Evolutionary conservation across 805 yeast genomes (phyloP), one percentile per base, ranked within the genome.

Genomic region (Pichia sporocuriosa): DNA sequence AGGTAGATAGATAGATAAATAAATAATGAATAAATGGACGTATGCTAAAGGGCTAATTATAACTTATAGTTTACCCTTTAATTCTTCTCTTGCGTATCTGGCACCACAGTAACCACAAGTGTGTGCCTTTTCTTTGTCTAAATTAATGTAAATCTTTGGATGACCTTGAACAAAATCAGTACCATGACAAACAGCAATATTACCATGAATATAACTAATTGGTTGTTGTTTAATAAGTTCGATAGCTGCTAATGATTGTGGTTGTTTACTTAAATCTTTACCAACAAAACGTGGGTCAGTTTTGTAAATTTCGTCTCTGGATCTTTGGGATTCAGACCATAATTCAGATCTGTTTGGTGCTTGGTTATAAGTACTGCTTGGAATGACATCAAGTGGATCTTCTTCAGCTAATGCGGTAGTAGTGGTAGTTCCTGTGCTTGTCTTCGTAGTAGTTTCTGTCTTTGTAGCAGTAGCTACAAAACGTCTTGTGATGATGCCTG

Each of bases 31-130:
- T 11, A 30, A 30, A 36, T 9, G 32, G 35, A 33, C 34, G 21
- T 10, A 29, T 11, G 27, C 22, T 39, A 15, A 24, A 25, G 29
- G 9, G 12, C 13, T 4, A n/a, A 17, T 6, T n/a, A 6, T 33
- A 3, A 21, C 17, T 19, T 35, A 40, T n/a, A 42, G 35, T 23
- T 53, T 47, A 22, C 49, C 68, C 53, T 61, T 68, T 50, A 64
- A 65, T 54, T 73, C 77, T 47, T 67, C 73, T 54, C 74, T 70
- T 45, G 81, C 81, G 55, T 69, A 81, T 57, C 82, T 72, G 53
- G 77, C 68, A 4, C 88, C 88, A 65, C 95, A 85, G 68, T 85
- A 85, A 8, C 86, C 86, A 66, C 95, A 85, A 16, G 83, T 68
- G 39, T 77, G 75, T 12, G 84, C 72, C 46, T 78, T 76, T 31